phyloP scores from a whole-genome alignment of 805 yeast species.

The Zygosaccharomyces lentus region DNA sequence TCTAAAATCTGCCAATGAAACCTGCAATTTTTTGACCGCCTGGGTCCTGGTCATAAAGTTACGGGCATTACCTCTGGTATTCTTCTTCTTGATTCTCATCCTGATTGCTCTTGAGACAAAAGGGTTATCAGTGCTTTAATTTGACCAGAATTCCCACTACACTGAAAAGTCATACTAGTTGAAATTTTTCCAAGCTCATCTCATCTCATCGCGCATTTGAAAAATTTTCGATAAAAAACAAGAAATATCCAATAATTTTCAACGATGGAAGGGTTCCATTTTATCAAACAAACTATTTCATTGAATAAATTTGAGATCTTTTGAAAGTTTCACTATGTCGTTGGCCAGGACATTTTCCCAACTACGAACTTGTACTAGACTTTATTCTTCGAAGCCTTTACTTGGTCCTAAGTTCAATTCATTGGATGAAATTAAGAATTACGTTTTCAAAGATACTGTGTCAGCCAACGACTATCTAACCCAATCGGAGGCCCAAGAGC shows the following conservation, averaged over 20 bases:
- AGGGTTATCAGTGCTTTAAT: too few species aligned
- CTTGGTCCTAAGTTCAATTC: conserved; percentile 21
- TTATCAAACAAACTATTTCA: too few species aligned
- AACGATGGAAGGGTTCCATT: neutral
- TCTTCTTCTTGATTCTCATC: conserved; percentile 75
- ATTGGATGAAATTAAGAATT: conserved; percentile 25
- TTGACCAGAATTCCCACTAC: neutral
- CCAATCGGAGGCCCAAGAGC: conserved; percentile 12
- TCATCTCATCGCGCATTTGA: conserved; percentile 18
- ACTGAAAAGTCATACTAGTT: neutral
- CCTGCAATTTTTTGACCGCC: conserved; percentile 87
- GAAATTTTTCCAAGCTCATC: conserved; percentile 15
- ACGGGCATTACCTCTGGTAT: conserved; percentile 82
- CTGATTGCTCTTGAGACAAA: neutral
- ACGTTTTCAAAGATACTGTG: conserved; percentile 25
- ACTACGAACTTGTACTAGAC: neutral
- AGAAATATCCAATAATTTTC: neutral
- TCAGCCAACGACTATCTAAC: conserved; percentile 24
- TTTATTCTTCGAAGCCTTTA: conserved; percentile 6
- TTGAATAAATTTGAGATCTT: too few species aligned
- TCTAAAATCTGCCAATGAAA: conserved; percentile 93
- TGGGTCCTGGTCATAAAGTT: conserved; percentile 91
- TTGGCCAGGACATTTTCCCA: conserved; percentile 5
- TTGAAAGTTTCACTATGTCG: neutral
- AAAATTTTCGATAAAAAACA: conserved; percentile 17